Evolutionary conservation across 768 basidiomycete genomes (phyloP).

Genomic region (Infundibulicybe gibba): DNA sequence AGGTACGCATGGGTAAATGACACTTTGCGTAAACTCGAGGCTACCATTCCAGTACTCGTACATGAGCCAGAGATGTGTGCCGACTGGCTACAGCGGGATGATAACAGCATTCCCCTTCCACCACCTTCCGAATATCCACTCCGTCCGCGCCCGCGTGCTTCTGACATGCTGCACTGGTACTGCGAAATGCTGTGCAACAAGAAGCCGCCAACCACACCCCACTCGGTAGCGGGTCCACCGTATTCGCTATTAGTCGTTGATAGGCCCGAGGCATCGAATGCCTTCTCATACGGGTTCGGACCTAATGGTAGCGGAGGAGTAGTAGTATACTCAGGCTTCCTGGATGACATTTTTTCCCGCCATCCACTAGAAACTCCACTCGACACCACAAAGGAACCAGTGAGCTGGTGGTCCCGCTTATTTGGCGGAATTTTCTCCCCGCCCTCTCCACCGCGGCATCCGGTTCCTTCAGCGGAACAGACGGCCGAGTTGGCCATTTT

Average conservation of each 20-base stretch:
- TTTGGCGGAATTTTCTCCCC: conserved; percentile 41
- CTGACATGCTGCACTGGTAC: conserved; percentile 62
- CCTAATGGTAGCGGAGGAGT: conserved; percentile 89
- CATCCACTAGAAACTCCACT: conserved; percentile 22
- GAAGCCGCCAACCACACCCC: conserved; percentile 38
- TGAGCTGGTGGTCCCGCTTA: conserved; percentile 45
- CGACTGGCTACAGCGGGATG: conserved; percentile 50
- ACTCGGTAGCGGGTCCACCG: conserved; percentile 73
- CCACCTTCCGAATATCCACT: conserved; percentile 83
- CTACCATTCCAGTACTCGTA: conserved; percentile 64
- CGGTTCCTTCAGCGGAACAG: conserved; percentile 72
- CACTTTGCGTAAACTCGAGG: conserved; percentile 75
- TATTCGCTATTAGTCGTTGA: conserved; percentile 91
- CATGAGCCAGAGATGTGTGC: conserved; percentile 52
- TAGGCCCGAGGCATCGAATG: conserved; percentile 78
- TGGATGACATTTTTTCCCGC: conserved; percentile 77
- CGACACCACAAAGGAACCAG: conserved; percentile 14
- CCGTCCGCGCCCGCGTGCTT: conserved; percentile 76
- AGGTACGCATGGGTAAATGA: conserved; percentile 83
- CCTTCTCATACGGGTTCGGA: conserved; percentile 95
- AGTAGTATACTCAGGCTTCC: conserved; percentile 91
- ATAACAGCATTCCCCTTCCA: conserved; percentile 59
- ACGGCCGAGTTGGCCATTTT: conserved; percentile 87
- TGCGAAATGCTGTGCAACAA: conserved; percentile 47
- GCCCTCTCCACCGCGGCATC: conserved; percentile 30